phyloP scores from a whole-genome alignment of 1,284 basidiomycete genomes.

The Mycena sp. region DNA sequence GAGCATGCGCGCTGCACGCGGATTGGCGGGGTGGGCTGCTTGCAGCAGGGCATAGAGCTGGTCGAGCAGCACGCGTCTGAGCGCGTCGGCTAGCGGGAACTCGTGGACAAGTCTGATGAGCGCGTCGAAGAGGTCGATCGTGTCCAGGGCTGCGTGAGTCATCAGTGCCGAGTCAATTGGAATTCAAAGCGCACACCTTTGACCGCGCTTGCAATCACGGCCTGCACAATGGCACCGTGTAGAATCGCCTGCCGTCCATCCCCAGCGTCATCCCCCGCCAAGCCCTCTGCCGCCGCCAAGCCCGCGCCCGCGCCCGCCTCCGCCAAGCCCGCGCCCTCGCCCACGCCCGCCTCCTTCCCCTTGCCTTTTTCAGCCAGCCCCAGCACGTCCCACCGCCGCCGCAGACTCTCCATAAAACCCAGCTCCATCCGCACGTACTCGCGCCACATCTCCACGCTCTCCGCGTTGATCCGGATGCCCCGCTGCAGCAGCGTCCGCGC shows the following conservation, averaged over 20 bases:
- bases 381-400: conserved; percentile 84
- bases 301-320: conserved; percentile 24
- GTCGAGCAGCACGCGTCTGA: conserved; percentile 60
- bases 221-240: conserved; percentile 76
- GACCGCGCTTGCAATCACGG: conserved; percentile 70
- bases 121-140: conserved; percentile 64
- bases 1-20: conserved; percentile 60
- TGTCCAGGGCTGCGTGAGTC: conserved; percentile 59
- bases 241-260: conserved; percentile 61
- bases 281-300: not conserved
- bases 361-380: conserved; percentile 58
- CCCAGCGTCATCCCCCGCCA: conserved; percentile 33
- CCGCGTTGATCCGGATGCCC: conserved; percentile 81
- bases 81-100: conserved; percentile 60
- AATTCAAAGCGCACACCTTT: conserved; percentile 57
- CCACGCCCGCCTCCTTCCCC: conserved; percentile 26
- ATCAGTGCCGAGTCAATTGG: not conserved
- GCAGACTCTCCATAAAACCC: conserved; percentile 86
- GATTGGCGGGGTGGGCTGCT: conserved; percentile 55
- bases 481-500: conserved; percentile 89
- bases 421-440: conserved; percentile 94
- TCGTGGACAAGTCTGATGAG: conserved; percentile 61
- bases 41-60: conserved; percentile 63
- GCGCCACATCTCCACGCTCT: conserved; percentile 80
- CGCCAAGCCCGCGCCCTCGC: conserved; percentile 20